A percentile compares a stretch with the other conserved stretches of the same genome.
Evolutionary conservation across 441 rosid genomes (phyloP).

Genomic region (Erodium trifolium): DNA sequence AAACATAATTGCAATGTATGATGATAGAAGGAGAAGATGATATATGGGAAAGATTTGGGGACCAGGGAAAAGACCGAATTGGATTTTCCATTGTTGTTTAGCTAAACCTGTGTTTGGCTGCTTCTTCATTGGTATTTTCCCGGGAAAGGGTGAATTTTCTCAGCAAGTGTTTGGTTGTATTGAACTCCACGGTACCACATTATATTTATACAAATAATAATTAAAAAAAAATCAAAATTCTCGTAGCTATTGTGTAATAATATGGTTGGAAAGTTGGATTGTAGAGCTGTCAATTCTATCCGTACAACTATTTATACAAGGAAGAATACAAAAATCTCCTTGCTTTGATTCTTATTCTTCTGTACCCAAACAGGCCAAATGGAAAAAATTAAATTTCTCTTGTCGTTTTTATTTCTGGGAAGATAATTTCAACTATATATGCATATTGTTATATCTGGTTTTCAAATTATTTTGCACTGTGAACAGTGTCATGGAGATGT

Average conservation of each 20-base stretch:
- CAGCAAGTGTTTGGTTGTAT: background rate
- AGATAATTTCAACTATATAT: too few relatives aligned
- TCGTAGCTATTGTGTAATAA: background rate
- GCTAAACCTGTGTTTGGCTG: background rate
- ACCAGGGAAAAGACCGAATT: background rate
- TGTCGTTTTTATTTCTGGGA: too few relatives aligned
- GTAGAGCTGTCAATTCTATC: background rate
- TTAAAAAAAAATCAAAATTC: background rate
- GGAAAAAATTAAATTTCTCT: background rate
- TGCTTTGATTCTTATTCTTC: background rate
- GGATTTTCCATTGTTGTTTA: background rate
- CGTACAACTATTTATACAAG: background rate
- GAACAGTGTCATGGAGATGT: too few relatives aligned
- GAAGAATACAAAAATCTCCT: background rate
- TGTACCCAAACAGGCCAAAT: background rate
- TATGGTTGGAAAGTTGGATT: background rate
- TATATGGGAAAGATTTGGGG: background rate
- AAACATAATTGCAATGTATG: too few relatives aligned
- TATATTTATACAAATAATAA: background rate
- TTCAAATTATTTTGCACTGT: too few relatives aligned
- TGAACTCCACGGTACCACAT: background rate
- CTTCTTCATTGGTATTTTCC: background rate
- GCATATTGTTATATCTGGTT: too few relatives aligned
- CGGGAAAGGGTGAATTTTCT: background rate
- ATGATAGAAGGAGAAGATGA: too few relatives aligned